Percentiles rank a stretch among this genome's conserved stretches.
Conservation (phyloP, 2,329 filamentous ascomycete species). For the Apiospora phragmitis region DNA sequence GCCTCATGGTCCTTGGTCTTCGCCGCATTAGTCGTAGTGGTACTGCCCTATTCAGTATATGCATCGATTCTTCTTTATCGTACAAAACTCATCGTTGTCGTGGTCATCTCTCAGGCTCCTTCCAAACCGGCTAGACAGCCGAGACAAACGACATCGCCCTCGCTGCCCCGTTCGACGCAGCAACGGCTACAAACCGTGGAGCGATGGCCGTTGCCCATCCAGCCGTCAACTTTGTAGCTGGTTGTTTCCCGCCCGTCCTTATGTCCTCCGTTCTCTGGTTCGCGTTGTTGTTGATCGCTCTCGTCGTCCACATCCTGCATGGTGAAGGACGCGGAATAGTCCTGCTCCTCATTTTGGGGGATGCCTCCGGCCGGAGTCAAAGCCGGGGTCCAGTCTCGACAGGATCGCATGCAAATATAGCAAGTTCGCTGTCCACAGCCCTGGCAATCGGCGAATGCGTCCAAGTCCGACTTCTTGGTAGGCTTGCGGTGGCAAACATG, state of each 20-base stretch:
- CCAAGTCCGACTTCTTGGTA: conserved; percentile 64
- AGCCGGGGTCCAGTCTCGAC: conserved; percentile 48
- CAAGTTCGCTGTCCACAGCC: conserved; percentile 64
- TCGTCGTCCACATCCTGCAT: conserved; percentile 51
- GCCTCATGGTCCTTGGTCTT: background rate
- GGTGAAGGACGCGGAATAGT: conserved; percentile 45
- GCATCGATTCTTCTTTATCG: background rate
- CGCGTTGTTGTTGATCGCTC: conserved; percentile 11
- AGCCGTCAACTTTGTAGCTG: conserved; percentile 38
- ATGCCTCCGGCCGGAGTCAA: background rate
- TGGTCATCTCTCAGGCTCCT: conserved; percentile 28
- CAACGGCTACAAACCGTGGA: conserved; percentile 66
- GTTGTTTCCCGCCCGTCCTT: conserved; percentile 20
- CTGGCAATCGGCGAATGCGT: conserved; percentile 65
- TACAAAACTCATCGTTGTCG: background rate
- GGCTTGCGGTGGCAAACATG: conserved; percentile 69
- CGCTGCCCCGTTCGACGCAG: conserved; percentile 63
- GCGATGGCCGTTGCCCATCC: conserved; percentile 43
- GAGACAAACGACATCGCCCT: conserved; percentile 67
- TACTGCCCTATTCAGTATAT: background rate
- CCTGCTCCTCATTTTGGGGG: conserved; percentile 33
- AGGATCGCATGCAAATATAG: conserved; percentile 68
- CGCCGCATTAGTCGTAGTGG: background rate
- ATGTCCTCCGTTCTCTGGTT: background rate
- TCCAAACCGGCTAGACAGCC: conserved; percentile 56